Evolutionary conservation across 768 basidiomycete species (phyloP).

Genomic region (Scleroderma bovista): DNA sequence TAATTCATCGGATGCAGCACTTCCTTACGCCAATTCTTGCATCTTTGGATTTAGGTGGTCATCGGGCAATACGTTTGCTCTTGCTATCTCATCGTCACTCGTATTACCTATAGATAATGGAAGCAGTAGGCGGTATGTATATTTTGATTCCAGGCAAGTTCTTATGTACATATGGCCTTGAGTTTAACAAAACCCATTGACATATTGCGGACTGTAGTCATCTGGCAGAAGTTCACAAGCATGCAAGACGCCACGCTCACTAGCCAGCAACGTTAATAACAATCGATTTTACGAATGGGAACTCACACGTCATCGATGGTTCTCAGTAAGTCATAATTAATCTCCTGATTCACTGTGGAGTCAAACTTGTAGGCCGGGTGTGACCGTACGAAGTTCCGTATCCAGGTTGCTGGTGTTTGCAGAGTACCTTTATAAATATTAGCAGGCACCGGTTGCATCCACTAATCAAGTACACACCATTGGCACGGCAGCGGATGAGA

Average conservation of each 20-base stretch:
- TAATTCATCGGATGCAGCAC: conserved; percentile 45
- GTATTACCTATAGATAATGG: too few species aligned
- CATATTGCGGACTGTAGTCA: conserved; percentile 39
- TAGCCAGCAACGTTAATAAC: conserved; percentile 21
- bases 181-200: conserved; percentile 23
- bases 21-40: conserved; percentile 77
- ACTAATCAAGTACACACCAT: conserved; percentile 47
- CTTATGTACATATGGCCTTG: too few species aligned
- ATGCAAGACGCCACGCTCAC: conserved; percentile 61
- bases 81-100: too few species aligned
- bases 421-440: conserved; percentile 53
- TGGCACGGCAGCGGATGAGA: conserved; percentile 69
- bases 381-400: conserved; percentile 82
- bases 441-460: conserved; percentile 3
- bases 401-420: conserved; percentile 88
- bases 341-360: conserved; percentile 83
- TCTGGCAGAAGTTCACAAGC: conserved; percentile 61
- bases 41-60: conserved; percentile 71
- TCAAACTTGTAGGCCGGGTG: conserved; percentile 92
- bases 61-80: too few species aligned
- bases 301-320: conserved; percentile 91
- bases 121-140: too few species aligned
- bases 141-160: too few species aligned
- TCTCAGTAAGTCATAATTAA: conserved; percentile 90
- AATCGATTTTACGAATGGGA: not conserved